Evolutionary conservation across 352 stramenopile genomes (phyloP).

Genomic region (Phytopythium ostracodes): DNA sequence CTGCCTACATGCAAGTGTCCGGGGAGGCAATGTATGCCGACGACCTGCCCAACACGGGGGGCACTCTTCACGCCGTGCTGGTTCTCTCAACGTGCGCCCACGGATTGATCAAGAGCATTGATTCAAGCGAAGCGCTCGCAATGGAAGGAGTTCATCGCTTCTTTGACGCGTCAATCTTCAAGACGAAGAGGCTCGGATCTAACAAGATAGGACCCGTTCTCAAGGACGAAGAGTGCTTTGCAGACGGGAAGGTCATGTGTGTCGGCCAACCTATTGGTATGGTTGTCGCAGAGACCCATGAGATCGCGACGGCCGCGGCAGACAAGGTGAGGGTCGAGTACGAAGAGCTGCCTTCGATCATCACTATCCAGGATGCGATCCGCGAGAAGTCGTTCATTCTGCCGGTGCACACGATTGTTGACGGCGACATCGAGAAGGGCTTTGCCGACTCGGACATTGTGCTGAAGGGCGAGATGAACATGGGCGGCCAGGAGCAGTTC

Average conservation of each 20-base stretch:
- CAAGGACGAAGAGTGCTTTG: slow-evolving; percentile 89
- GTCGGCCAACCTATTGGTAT: slow-evolving; percentile 82
- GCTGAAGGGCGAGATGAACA: slow-evolving; percentile 85
- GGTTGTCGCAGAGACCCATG: slow-evolving; percentile 78
- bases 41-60: slow-evolving; percentile 87
- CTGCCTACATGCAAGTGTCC: slow-evolving; percentile 90
- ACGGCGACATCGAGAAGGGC: slow-evolving; percentile 77
- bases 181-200: slow-evolving; percentile 49
- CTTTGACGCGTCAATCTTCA: slow-evolving; percentile 74
- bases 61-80: slow-evolving; percentile 90
- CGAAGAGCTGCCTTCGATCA: slow-evolving; percentile 82
- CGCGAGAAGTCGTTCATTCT: slow-evolving; percentile 88
- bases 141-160: slow-evolving; percentile 89
- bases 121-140: slow-evolving; percentile 71
- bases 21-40: slow-evolving; percentile 95
- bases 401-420: slow-evolving; percentile 74
- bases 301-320: slow-evolving; percentile 66
- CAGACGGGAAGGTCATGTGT: slow-evolving; percentile 56
- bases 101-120: slow-evolving; percentile 81
- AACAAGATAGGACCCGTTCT: slow-evolving; percentile 82
- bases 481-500: slow-evolving; percentile 95
- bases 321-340: slow-evolving; percentile 89
- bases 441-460: slow-evolving; percentile 66
- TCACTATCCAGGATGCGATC: slow-evolving; percentile 96
- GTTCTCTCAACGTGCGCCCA: slow-evolving; percentile 87